Evolutionary conservation across 768 basidiomycete genomes (phyloP), one percentile per base, ranked within the genome.

Genomic region (Daedalea quercina): DNA sequence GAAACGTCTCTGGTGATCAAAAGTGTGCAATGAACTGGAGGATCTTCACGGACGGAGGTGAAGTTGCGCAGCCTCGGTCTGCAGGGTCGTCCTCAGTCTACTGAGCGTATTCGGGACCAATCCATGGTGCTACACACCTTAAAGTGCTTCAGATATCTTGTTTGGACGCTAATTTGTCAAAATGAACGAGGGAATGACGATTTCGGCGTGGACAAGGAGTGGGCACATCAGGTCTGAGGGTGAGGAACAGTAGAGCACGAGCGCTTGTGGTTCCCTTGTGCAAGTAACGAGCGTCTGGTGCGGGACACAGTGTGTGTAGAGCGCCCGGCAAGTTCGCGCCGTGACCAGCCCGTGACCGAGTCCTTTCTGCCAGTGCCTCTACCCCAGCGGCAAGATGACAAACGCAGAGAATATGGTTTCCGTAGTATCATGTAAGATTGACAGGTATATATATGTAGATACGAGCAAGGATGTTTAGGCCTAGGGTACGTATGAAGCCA

Each of bases 161-260:
- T 31, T 6, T 31, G 28, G 11, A 11, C 28, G 17, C 37, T 42
- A 22, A 12, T 22, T 33, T 26, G 31, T 11, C 22, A 6, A 26
- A 50, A 23, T 24, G 50, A 40, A 35, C 28, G 47, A 46, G 17
- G 54, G 52, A 51, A 50, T 42, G 44, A 51, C 24, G 56, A 46
- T 54, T 50, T 58, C 51, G 47, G 37, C 43, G 61, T 54, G 50
- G 50, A 53, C 48, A 50, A 45, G 45, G 59, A 57, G 53, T 53
- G 59, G 58, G 62, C 54, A 57, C 63, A 66, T 68, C 63, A 68
- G 67, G 65, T 66, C 61, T 53, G 55, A 65, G 63, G 67, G 63
- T 60, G 66, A 63, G 62, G 52, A 52, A 35, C 43, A 40, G 4
- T 49, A 23, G 33, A 19, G 20, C 19, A 37, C 48, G 48, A 19